Evolutionary conservation across 257 asterid genomes (phyloP), one percentile per base, ranked within the genome.

Genomic region (Rehmannia glutinosa): DNA sequence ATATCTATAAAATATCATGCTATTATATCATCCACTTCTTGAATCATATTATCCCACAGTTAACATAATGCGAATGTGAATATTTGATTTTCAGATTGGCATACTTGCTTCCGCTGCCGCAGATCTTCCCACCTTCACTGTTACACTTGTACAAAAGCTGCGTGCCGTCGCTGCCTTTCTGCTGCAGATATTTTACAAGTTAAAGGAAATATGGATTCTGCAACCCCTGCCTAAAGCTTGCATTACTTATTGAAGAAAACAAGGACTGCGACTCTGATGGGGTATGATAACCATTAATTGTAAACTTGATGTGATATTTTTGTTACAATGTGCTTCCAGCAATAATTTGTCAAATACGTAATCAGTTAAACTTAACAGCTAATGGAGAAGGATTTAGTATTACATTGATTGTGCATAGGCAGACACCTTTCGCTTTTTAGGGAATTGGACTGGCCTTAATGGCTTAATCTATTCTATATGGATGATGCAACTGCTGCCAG

Each of bases 161-260:
- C 79, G 8, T 93, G 99, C 82, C 73, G 58, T 19, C 73, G 41
- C 70, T 93, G 99, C 84, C 72, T 71, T 64, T 33, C 42, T 11
- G 17, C 7, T n/a, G 45, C 76, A 7, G 73, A 68, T 9, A 78
- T 90, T 73, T 66, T 57, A 20, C 78, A 10, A 38, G 73, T 90
- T 59, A 88, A 82, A 80, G 90, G 54, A 65, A 75, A 51, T 54
- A 68, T 66, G 99, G 99, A 21, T 88, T 93, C 75, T 93, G 99
- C 79, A 13, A 61, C 13, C 2, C 2, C 41, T 93, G 99, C 81
- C 79, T 85, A 67, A 62, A 77, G 65, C 88, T 90, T 46, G 95
- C 78, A 15, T 46, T 83, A 60, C 86, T 93, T 64, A 80, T 93
- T 47, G 97, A 90, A 72, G 95, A 81, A 24, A 64, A 66, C 36